Percentiles rank a stretch among this genome's conserved stretches.
These are phyloP conservation scores for Nicotiana benthamiana DNA, from an alignment of 257 asterid genomes.

Conservation along the genomic window DNA sequence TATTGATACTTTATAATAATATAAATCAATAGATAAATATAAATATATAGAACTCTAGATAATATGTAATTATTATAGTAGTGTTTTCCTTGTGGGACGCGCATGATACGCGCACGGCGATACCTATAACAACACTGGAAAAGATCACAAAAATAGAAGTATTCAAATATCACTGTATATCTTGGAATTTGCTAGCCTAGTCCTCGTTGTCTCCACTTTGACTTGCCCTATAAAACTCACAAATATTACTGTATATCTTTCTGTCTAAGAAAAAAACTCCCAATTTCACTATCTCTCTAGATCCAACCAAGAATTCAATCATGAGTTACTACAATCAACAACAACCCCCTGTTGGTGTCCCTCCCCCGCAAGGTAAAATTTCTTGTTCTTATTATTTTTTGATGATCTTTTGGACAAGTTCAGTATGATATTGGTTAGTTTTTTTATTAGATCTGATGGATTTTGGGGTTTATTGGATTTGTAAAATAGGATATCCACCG, in stretches of 20 bases:
- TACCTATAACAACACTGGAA: no score
- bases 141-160: no score
- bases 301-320: not conserved
- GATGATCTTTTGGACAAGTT: not conserved
- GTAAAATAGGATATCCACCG: slow-evolving; percentile 51
- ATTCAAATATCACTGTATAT: no score
- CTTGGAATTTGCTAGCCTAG: not conserved
- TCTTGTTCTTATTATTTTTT: not conserved
- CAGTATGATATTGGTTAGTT: not conserved
- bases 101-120: no score
- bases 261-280: not conserved
- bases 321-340: slow-evolving; percentile 72
- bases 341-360: slow-evolving; percentile 62
- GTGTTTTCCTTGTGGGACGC: no score
- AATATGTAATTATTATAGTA: no score
- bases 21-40: no score
- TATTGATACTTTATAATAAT: no score
- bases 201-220: not conserved
- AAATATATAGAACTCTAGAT: no score
- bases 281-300: not conserved
- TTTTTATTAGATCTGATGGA: not conserved
- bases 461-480: not conserved
- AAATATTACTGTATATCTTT: not conserved
- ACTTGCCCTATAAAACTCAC: not conserved
- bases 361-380: slow-evolving; percentile 59